Base-by-base conservation (phyloP, 1,284 basidiomycete genomes). In the Schizophyllum amplum region DNA sequence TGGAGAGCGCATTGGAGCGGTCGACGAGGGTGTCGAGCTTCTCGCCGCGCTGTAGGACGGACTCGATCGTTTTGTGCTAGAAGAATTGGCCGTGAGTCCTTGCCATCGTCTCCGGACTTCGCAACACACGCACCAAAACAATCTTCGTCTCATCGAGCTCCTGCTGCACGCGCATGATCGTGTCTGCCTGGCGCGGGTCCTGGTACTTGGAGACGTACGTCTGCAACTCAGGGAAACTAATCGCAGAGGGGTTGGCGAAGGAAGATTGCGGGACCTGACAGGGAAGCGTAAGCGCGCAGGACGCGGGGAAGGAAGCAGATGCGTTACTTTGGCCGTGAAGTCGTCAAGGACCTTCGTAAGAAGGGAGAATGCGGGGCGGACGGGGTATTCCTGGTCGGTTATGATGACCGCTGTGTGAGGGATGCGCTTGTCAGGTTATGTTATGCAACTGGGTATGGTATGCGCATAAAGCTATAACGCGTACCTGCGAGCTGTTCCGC, bases 11-110 rank as follows among this genome's bases (percentile, higher is more conserved):
- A 62, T 93, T 92, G 51, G 94, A 98, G 54, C 95, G 83, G 66
- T 98, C 96, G 2, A 99, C 96, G 21, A 99, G 79, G 71, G 95
- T 94, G 72, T 99, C 96, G 52, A 99, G 81, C 73, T 95, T 97
- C 81, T 99, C 96, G 47, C 97, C 97, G 27, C 97, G 84, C 71
- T 97, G 87, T 42, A 99, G 80, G 1, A 99, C 96, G 1, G 90
- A 92, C 70, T 99, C 97, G 67, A 99, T 99, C 15, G 97, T 99
- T 81, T 99, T 98, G 81, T 99, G 97, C 92, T 96, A n/a, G n/a
- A n/a, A n/a, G 33, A 23, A 20, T 47, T 62, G 21, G 49, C 57
- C 58, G 53, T 55, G 42, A 57, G 20, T 23, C 49, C 24, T 55
- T 46, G 21, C 9, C 52, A 24, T 46, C 24, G 26, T 49, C 46